phyloP scores from a whole-genome alignment of 257 asterid species.

The Leptodermis oblonga region DNA sequence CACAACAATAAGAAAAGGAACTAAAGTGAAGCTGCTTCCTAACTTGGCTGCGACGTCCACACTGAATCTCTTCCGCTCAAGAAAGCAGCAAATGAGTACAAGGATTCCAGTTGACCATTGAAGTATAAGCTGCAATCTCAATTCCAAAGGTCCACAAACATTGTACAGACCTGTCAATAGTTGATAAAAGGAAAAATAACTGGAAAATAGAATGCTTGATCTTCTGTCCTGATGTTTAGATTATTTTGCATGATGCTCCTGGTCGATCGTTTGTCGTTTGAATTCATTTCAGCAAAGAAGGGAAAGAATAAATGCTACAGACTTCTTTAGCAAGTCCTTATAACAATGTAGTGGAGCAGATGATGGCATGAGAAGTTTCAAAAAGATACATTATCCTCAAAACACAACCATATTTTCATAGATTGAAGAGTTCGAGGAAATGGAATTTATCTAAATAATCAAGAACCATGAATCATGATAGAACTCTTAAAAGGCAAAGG shows the following conservation, averaged over 20 bases:
- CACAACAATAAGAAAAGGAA: constrained; percentile 87
- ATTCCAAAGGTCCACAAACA: constrained; percentile 47
- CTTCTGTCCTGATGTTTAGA: constrained; percentile 8
- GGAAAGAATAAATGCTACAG: not conserved
- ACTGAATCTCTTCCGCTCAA: constrained; percentile 66
- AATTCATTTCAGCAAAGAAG: not conserved
- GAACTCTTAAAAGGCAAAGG: not conserved
- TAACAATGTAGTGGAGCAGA: not conserved
- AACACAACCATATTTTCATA: no score
- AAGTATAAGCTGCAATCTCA: constrained; percentile 94
- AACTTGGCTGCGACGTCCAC: constrained; percentile 70
- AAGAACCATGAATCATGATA: not conserved
- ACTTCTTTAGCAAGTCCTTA: not conserved
- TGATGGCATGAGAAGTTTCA: not conserved
- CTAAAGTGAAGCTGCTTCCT: constrained; percentile 94
- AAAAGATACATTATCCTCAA: no score
- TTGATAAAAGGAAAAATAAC: constrained; percentile 33
- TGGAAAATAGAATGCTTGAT: constrained; percentile 18
- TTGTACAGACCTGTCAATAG: constrained; percentile 39
- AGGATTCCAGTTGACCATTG: constrained; percentile 96
- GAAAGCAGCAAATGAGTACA: constrained; percentile 76
- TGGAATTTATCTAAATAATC: no score
- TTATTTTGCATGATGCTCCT: not conserved
- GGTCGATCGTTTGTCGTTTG: constrained; percentile 2
- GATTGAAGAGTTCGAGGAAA: no score